Evolutionary conservation across 768 basidiomycete genomes (phyloP), one percentile per base, ranked within the genome.

Genomic region (Dacryopinax spathularia): DNA sequence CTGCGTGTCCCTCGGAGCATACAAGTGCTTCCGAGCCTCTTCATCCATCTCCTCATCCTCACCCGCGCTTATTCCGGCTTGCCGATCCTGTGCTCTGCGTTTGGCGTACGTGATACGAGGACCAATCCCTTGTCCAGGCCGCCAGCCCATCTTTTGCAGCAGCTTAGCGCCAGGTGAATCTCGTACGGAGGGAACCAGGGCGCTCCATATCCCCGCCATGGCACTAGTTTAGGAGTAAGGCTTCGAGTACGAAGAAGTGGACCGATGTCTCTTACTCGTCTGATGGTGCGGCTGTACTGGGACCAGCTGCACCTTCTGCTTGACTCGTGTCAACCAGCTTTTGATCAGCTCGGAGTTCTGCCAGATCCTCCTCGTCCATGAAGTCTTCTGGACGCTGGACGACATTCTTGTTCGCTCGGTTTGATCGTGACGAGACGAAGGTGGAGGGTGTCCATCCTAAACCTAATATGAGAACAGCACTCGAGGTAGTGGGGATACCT

Each of bases 281-380:
- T 68, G 82, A 82, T 27, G 66, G 71, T 33, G 80, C 39, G 5
- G 63, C 65, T 2, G 65, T 72, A 44, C 68, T 73, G 33, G 70
- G 70, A 16, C 69, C 70, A 16, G 66, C 70, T 35, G 71, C 66
- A 36, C 73, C 70, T 66, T 82, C 84, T 0, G 77, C 75, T 67
- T 80, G 77, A 13, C 86, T 85, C 35, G 86, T 88, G 70, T 89
- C 87, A 2, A 92, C 82, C 9, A 96, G 73, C 20, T 81, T 83
- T 68, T 85, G 79, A 67, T 82, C 83, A 37, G 92, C 90, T 34
- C 80, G 82, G 65, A 88, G 73, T 66, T 91, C 91, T 44, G 88
- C 84, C 16, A 97, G 77, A 72, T 98, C 96, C 75, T 99, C 96
- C 41, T 97, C 96, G 75, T 99, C 96, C 96, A 99, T 98, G 72